Evolutionary conservation across 2,329 filamentous ascomycete species (phyloP).

Genomic region (Didymella keratinophila): DNA sequence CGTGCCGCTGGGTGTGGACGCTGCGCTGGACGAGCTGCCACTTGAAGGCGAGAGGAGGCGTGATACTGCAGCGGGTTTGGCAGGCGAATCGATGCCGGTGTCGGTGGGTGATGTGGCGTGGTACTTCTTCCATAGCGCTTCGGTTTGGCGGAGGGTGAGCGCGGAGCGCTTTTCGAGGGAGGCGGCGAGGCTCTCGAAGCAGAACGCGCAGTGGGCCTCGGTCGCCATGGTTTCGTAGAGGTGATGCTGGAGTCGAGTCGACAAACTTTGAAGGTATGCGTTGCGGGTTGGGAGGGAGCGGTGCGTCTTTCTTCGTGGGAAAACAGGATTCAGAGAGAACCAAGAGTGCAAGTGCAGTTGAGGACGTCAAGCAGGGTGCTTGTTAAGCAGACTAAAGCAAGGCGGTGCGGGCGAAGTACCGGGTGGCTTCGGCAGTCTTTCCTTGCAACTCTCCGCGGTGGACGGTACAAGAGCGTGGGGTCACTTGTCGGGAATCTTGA

Average conservation of each 20-base stretch:
- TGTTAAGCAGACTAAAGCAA: slow-evolving; percentile 21
- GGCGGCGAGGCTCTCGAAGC: slow-evolving; percentile 86
- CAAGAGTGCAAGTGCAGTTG: background rate
- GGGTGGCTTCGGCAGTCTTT: slow-evolving; percentile 15
- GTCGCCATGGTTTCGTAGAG: slow-evolving; percentile 74
- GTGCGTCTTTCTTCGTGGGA: background rate
- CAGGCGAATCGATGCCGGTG: slow-evolving; percentile 21
- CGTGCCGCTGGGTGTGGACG: slow-evolving; percentile 56
- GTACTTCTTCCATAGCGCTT: slow-evolving; percentile 71
- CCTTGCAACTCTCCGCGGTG: slow-evolving; percentile 26
- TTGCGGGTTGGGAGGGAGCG: background rate
- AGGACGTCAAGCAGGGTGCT: slow-evolving; percentile 2
- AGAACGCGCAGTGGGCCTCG: slow-evolving; percentile 85
- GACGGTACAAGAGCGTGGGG: slow-evolving; percentile 37
- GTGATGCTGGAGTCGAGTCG: background rate
- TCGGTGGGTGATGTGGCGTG: slow-evolving; percentile 44
- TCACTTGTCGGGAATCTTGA: slow-evolving; percentile 23
- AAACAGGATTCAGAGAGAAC: background rate
- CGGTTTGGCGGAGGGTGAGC: slow-evolving; percentile 72
- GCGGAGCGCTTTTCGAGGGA: slow-evolving; percentile 74
- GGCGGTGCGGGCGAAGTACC: slow-evolving; percentile 7
- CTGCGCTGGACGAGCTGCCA: slow-evolving; percentile 54
- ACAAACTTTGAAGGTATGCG: background rate
- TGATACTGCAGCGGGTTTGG: slow-evolving; percentile 55
- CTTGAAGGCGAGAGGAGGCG: slow-evolving; percentile 55